Percentiles rank a stretch among this genome's conserved stretches.
phyloP scores from a whole-genome alignment of 1,284 basidiomycete genomes.

The Irpex rosettiformis region DNA sequence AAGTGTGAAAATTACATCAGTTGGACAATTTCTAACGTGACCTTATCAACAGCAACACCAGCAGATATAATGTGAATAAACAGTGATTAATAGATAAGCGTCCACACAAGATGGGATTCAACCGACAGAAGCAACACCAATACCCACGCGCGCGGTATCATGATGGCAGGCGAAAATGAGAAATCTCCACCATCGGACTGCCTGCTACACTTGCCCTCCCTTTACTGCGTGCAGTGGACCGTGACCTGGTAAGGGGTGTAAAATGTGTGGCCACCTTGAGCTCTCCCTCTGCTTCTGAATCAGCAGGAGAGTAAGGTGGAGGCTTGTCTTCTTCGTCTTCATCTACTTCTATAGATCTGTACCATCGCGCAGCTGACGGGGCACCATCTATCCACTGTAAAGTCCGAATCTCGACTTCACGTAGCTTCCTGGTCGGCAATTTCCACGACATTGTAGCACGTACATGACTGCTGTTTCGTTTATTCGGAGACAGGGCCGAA shows the following conservation, averaged over 20 bases:
- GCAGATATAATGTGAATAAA: not conserved
- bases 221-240: slow-evolving; percentile 50
- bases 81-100: not conserved
- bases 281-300: slow-evolving; percentile 25
- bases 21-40: not conserved
- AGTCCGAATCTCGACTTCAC: slow-evolving; percentile 55
- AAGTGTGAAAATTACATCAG: not conserved
- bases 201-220: slow-evolving; percentile 44
- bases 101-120: not conserved
- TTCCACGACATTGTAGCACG: slow-evolving; percentile 53
- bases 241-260: slow-evolving; percentile 64
- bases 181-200: slow-evolving; percentile 9
- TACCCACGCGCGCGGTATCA: not conserved
- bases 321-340: slow-evolving; percentile 33
- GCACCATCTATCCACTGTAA: slow-evolving; percentile 69
- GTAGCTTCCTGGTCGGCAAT: slow-evolving; percentile 51
- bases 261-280: slow-evolving; percentile 34
- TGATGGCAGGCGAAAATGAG: not conserved
- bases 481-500: slow-evolving; percentile 33
- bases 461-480: slow-evolving; percentile 34
- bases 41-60: not conserved
- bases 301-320: slow-evolving; percentile 23
- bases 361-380: slow-evolving; percentile 43
- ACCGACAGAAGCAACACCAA: not conserved
- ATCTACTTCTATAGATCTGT: slow-evolving; percentile 31